A percentile compares a stretch with the other conserved stretches of the same genome.
These are phyloP conservation scores for Gaertneriomyces sp. DNA, from an alignment of 192 early-diverging fungal species.

Conservation along the genomic window DNA sequence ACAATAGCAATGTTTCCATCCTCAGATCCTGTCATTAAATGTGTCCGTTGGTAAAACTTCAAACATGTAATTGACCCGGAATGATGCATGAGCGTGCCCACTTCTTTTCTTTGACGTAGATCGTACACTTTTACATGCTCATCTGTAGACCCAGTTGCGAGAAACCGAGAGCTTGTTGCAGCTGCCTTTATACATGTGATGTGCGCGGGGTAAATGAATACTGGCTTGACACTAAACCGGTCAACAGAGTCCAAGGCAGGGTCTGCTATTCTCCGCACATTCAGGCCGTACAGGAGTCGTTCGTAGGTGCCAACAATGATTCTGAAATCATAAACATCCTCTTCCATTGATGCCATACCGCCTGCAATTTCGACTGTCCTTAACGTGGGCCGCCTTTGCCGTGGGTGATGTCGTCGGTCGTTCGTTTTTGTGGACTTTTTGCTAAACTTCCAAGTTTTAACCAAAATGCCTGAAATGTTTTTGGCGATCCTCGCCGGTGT, in stretches of 20 bases:
- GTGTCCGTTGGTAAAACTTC: slow-evolving; percentile 74
- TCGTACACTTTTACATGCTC: slow-evolving; percentile 93
- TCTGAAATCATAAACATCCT: slow-evolving; percentile 16
- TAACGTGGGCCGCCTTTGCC: no score
- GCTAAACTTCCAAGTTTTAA: no score
- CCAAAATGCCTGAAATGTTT: no score
- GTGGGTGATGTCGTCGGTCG: no score
- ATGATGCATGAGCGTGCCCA: slow-evolving; percentile 89
- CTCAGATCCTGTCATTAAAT: slow-evolving; percentile 86
- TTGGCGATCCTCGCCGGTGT: no score
- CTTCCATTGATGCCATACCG: not conserved
- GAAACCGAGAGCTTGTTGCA: slow-evolving; percentile 53
- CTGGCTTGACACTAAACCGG: slow-evolving; percentile 42
- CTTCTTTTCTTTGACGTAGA: slow-evolving; percentile 78
- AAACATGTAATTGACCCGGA: slow-evolving; percentile 84
- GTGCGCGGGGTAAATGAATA: slow-evolving; percentile 95
- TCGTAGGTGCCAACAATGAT: slow-evolving; percentile 85
- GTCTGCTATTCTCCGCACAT: slow-evolving; percentile 34
- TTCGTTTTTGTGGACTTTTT: no score
- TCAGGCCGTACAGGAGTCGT: slow-evolving; percentile 91
- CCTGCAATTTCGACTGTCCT: no score
- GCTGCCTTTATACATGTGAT: slow-evolving; percentile 89
- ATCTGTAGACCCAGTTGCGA: slow-evolving; percentile 95
- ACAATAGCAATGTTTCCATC: slow-evolving; percentile 87
- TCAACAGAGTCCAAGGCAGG: not conserved